Evolutionary conservation across 1,139 yeast species (phyloP), one percentile per base, ranked within the genome.

Genomic region (Debaryomyces singareniensis): DNA sequence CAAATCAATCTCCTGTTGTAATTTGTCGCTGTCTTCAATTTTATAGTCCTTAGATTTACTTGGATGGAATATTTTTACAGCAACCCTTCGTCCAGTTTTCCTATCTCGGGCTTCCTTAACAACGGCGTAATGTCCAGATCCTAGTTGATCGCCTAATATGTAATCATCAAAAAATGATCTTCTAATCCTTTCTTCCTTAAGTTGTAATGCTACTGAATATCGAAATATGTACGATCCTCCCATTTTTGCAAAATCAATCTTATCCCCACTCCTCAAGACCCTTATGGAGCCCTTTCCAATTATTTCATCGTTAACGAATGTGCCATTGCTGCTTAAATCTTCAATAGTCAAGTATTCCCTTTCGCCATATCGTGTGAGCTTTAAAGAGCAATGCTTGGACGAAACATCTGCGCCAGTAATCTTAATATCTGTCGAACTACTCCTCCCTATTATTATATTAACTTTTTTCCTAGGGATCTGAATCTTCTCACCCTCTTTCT

Each of bases 41-140:
- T 35, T 42, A 28, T 39, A 36, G 4, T 47, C 47, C 7, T 31
- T 22, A 6, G 63, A 43, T 37, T 67, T 70, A 35, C 75, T 77
- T 0, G 87, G 85, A 47, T 80, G 82, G 49, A 81, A 80, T n/a
- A 81, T 76, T 46, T 81, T 81, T 3, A 81, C 84, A 0, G 91
- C 91, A 25, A 77, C 81, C 2, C 68, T 53, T 33, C 69, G 69
- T 0, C 85, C 85, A 0, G 78, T 67, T 11, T 55, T 51, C 39
- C 77, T 68, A 39, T 73, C 68, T 14, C 67, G 59, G 2, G 86
- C 86, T 39, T 79, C 85, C 46, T 75, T 78, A 2, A 82, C 93
- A 13, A 77, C 74, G 1, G 91, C 91, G 49, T 81, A 82, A 53
- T 80, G 91, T 0, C 93, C 93, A 3, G 80, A 59, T 0, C 93